Conservation (phyloP, 345 rosid species). For the Sisymbrium irio region DNA sequence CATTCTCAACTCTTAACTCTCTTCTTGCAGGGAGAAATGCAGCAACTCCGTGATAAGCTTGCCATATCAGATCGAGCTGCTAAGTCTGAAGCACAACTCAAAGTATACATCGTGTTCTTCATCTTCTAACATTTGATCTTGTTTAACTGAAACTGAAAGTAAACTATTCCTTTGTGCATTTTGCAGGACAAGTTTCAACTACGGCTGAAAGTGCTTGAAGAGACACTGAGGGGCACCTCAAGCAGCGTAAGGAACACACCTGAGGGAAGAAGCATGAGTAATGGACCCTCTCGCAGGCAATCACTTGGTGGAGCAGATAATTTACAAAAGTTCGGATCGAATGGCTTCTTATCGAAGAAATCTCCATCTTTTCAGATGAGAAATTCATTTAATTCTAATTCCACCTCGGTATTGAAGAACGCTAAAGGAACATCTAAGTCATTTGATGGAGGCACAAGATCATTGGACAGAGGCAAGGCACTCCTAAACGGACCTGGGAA, state of each 20-base stretch:
- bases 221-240: constrained; percentile 78
- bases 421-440: constrained; percentile 98
- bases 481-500: constrained; percentile 73
- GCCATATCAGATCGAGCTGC: constrained; percentile 81
- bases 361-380: constrained; percentile 50
- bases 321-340: constrained; percentile 63
- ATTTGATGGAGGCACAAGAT: constrained; percentile 97
- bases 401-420: constrained; percentile 74
- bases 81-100: constrained; percentile 92
- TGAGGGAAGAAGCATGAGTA: constrained; percentile 78
- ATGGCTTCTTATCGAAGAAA: constrained; percentile 83
- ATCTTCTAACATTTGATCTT: not conserved
- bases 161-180: not conserved
- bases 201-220: constrained; percentile 93
- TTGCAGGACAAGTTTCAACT: constrained; percentile 82
- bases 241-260: constrained; percentile 45
- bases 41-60: constrained; percentile 93
- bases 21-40: constrained; percentile 87
- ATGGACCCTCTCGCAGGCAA: constrained; percentile 92
- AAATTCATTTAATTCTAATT: constrained; percentile 46
- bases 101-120: constrained; percentile 44
- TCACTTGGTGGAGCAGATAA: constrained; percentile 89
- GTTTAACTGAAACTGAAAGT: not conserved
- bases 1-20: constrained; percentile 5
- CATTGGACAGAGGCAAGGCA: constrained; percentile 67